phyloP scores from a whole-genome alignment of 2,329 filamentous ascomycete genomes.

The Fusarium stilboides region DNA sequence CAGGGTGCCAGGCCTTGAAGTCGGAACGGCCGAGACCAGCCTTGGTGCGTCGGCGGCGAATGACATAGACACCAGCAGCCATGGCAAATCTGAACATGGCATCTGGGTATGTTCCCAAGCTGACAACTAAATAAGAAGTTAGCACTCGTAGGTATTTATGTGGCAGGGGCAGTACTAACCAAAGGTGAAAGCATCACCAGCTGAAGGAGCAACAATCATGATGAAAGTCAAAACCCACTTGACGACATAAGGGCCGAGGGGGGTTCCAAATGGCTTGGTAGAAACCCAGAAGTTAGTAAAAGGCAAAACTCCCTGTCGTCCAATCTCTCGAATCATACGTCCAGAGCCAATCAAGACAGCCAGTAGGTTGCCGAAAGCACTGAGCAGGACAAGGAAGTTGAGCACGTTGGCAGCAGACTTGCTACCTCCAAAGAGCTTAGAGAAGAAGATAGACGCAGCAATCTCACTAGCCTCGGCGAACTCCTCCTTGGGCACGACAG shows the following conservation, averaged over 20 bases:
- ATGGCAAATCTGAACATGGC: constrained; percentile 72
- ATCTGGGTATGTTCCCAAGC: constrained; percentile 70
- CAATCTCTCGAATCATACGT: constrained; percentile 72
- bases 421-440: constrained; percentile 67
- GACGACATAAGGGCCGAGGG: constrained; percentile 70
- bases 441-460: constrained; percentile 72
- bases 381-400: constrained; percentile 70
- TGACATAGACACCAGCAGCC: constrained; percentile 69
- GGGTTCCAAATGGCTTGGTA: constrained; percentile 75
- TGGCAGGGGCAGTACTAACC: constrained; percentile 51
- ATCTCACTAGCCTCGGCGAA: constrained; percentile 68
- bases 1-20: constrained; percentile 72
- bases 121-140: constrained; percentile 65
- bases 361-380: constrained; percentile 72
- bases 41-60: constrained; percentile 68
- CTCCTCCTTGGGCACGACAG: constrained; percentile 68
- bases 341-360: constrained; percentile 69
- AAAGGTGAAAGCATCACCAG: constrained; percentile 76
- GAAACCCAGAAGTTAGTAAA: constrained; percentile 74
- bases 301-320: constrained; percentile 73
- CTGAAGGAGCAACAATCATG: constrained; percentile 73
- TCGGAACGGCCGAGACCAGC: constrained; percentile 63
- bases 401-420: constrained; percentile 65
- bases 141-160: not conserved
- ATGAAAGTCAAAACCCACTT: constrained; percentile 71